Evolutionary conservation across 2,329 filamentous ascomycete genomes (phyloP), one percentile per base, ranked within the genome.

Genomic region (Diaporthe batatas): DNA sequence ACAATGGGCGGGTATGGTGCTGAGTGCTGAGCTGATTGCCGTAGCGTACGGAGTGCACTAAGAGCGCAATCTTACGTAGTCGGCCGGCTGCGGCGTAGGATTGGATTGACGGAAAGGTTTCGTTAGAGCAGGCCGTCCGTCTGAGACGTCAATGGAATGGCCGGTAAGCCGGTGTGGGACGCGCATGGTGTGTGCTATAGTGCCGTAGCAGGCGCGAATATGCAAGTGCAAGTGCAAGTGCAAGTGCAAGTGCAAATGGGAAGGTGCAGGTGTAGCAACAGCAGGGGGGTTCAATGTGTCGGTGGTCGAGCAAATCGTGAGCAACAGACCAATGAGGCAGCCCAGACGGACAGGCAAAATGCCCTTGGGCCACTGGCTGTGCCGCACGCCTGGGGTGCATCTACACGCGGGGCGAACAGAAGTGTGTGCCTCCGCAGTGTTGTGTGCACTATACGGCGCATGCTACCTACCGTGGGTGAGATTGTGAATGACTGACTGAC

Each of bases 21-120:
- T 32, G 51, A 47, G 21, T 49, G 44, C 21, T n/a, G 21, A 29
- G 36, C 34, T 47, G 65, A 21, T 29, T 39, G 34, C 21, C 16
- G 23, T 36, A 23, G 55, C 16, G 32, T 39, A 39, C n/a, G n/a
- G n/a, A n/a, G n/a, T n/a, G n/a, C 14, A 39, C 29, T 58, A 34
- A 34, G 32, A 36, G 59, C 49, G 32, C 53, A 57, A 68, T 71
- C 36, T 55, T 70, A 68, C 51, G 58, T 68, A 67, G 47, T 16
- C 23, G 57, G 36, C 36, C 49, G 10, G 54, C 23, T 42, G 34
- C 29, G 44, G 47, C 53, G 53, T 44, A 62, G 55, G 49, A 57
- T 57, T 70, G 68, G 49, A 39, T 39, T 39, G 36, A 39, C 36
- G 18, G 25, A 65, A 65, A 36, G 51, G 21, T 44, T 62, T 59